Conservation (phyloP, 1,139 yeast species). For the Candida labiduridarum region DNA sequence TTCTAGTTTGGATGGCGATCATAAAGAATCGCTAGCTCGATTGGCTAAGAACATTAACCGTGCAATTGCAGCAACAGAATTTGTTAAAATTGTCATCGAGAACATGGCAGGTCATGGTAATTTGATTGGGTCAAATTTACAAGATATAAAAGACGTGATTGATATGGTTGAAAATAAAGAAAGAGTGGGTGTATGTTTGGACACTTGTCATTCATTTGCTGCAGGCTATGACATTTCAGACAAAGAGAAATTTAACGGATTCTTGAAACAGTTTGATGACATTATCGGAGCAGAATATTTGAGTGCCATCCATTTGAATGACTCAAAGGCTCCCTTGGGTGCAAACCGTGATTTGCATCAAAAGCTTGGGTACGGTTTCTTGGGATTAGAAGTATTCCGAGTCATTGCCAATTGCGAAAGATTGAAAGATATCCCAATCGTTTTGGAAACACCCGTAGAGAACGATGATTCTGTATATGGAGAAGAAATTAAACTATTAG, state of each 20-base stretch:
- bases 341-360: constrained; percentile 93
- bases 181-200: constrained; percentile 91
- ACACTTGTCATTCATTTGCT: constrained; percentile 94
- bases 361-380: constrained; percentile 82
- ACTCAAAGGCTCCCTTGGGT: constrained; percentile 90
- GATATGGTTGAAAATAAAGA: constrained; percentile 72
- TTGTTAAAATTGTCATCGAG: constrained; percentile 87
- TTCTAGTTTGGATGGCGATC: constrained; percentile 76
- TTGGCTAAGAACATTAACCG: constrained; percentile 79
- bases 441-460: constrained; percentile 87
- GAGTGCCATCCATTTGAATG: constrained; percentile 84
- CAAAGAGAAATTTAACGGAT: constrained; percentile 55
- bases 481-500: constrained; percentile 75
- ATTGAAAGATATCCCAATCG: constrained; percentile 69
- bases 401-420: constrained; percentile 69
- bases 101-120: constrained; percentile 99
- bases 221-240: constrained; percentile 88
- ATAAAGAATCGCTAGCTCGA: constrained; percentile 59
- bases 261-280: constrained; percentile 76
- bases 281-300: constrained; percentile 75
- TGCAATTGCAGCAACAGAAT: constrained; percentile 71
- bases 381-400: constrained; percentile 85
- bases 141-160: constrained; percentile 77
- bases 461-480: constrained; percentile 67
- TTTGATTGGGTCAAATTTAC: constrained; percentile 78